These are phyloP conservation scores for Zasmidium cellare DNA, from an alignment of 2,329 filamentous ascomycete genomes.

Conservation along the genomic window DNA sequence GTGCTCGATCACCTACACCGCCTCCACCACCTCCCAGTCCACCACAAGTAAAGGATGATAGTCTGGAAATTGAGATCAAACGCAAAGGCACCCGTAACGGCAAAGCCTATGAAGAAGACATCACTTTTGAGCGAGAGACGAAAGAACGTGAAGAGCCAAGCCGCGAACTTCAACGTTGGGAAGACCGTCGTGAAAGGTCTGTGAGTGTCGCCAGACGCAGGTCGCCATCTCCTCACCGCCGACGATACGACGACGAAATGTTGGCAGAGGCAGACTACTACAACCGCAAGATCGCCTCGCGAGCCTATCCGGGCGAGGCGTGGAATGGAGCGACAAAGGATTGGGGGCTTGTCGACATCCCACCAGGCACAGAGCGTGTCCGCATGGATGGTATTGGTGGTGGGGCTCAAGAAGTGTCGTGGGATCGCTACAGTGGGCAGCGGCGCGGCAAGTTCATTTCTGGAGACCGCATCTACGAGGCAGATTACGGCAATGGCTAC, in stretches of 20 bases:
- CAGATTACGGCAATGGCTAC: slow-evolving; percentile 40
- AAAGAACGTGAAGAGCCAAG: slow-evolving; percentile 38
- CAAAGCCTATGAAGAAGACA: slow-evolving; percentile 62
- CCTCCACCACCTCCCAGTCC: slow-evolving; percentile 49
- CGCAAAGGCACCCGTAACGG: slow-evolving; percentile 50
- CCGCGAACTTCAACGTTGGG: slow-evolving; percentile 35
- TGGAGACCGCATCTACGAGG: slow-evolving; percentile 58
- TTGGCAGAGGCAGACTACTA: slow-evolving; percentile 61
- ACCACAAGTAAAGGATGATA: slow-evolving; percentile 47
- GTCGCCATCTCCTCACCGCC: slow-evolving; percentile 41
- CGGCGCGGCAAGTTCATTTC: slow-evolving; percentile 72
- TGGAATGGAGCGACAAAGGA: slow-evolving; percentile 71
- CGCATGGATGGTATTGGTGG: slow-evolving; percentile 77
- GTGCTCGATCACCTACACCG: slow-evolving; percentile 48
- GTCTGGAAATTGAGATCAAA: slow-evolving; percentile 58
- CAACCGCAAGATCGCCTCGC: slow-evolving; percentile 67
- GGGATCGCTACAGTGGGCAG: slow-evolving; percentile 77
- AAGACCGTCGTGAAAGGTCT: slow-evolving; percentile 23
- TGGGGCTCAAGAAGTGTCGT: slow-evolving; percentile 72
- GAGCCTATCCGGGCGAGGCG: slow-evolving; percentile 71
- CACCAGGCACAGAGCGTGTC: slow-evolving; percentile 79
- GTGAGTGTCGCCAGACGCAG: slow-evolving; percentile 37
- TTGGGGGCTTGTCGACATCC: slow-evolving; percentile 82
- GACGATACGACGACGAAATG: slow-evolving; percentile 54
- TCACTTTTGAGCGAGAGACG: slow-evolving; percentile 61